phyloP scores from a whole-genome alignment of 306 rosid genomes.

The Glycine tomentella region DNA sequence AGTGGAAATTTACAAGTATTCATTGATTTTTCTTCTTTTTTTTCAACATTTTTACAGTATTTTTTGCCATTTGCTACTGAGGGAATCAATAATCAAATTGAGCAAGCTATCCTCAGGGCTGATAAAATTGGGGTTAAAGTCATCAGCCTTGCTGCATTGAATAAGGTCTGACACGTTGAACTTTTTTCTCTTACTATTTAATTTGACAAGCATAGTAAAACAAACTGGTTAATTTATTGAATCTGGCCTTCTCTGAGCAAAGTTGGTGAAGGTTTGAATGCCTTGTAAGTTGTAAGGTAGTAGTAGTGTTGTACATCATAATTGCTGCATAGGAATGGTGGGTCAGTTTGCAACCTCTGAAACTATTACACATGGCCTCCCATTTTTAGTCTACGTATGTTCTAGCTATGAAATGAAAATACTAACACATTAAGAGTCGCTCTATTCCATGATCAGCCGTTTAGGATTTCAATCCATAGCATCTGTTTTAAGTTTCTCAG shows the following conservation, averaged over 20 bases:
- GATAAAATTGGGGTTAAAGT: slow-evolving; percentile 89
- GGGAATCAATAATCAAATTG: slow-evolving; percentile 91
- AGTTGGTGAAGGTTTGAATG: slow-evolving; percentile 55
- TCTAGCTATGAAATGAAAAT: slow-evolving; percentile 9
- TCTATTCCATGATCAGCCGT: neutral
- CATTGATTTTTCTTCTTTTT: neutral
- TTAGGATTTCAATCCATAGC: slow-evolving; percentile 4
- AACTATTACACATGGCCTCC: slow-evolving; percentile 12
- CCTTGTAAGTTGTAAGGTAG: neutral
- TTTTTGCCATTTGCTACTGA: slow-evolving; percentile 90
- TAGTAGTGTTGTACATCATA: slow-evolving; percentile 33
- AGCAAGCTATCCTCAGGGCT: slow-evolving; percentile 84
- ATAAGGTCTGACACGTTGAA: slow-evolving; percentile 71
- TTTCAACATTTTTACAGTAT: slow-evolving; percentile 59
- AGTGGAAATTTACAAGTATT: slow-evolving; percentile 1
- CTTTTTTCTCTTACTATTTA: slow-evolving; percentile 13
- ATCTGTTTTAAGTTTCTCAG: neutral
- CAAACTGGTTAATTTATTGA: slow-evolving; percentile 23
- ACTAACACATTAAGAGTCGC: neutral
- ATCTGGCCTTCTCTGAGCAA: slow-evolving; percentile 41
- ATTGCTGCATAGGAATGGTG: slow-evolving; percentile 26
- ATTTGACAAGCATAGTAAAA: neutral
- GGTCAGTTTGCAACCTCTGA: neutral
- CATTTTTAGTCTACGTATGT: neutral
- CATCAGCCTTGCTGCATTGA: slow-evolving; percentile 95